Base-by-base conservation (phyloP, 345 rosid genomes). In the Sonneratia caseolaris region DNA sequence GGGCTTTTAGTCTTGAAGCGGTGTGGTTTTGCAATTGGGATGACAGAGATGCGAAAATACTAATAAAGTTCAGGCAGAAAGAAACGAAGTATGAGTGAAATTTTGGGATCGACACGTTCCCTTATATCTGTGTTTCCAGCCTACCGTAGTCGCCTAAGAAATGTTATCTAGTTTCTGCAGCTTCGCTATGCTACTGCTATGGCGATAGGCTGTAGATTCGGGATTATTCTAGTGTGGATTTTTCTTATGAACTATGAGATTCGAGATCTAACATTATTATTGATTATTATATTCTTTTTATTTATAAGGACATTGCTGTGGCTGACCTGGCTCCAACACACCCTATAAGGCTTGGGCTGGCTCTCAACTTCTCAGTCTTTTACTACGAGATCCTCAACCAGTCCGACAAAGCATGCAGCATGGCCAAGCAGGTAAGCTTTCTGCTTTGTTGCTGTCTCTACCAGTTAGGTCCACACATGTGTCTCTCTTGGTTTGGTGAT, bases 391-490 rank as follows among this genome's bases (percentile, higher is more conserved):
- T 93, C 71, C 84, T 93, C 69, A 93, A 89, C 72, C 88, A 97
- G 82, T 91, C 96, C 14, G 96, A 91, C 73, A 93, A 93, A 27
- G 98, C 98, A 59, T 93, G 98, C 85, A 86, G 66, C 80, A 89
- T 93, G 40, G 96, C 97, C 68, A 93, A 91, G 72, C 96, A 93
- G 94, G 98, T 93, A 5, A 51, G 43, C 40, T 38, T 43, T 43
- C 43, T 43, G 3, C 19, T 38, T 13, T 3, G 70, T 40, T 43
- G 70, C 37, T 68, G 9, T 7, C 36, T 68, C 70, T 43, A 18
- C 35, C 1, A 43, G 27, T 68, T 21, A 43, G 66, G 19, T 11
- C 38, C 7, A 10, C 13, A 12, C 1, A 13, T 62, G 27, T 62
- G 15, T 62, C 66, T 62, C 32, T 32, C 66, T 62, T 13, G 14